A percentile compares a stretch with the other conserved stretches of the same genome.
These are phyloP conservation scores for Nakaseomyces delphensis DNA, from an alignment of 1,139 yeast species.

Conservation along the genomic window DNA sequence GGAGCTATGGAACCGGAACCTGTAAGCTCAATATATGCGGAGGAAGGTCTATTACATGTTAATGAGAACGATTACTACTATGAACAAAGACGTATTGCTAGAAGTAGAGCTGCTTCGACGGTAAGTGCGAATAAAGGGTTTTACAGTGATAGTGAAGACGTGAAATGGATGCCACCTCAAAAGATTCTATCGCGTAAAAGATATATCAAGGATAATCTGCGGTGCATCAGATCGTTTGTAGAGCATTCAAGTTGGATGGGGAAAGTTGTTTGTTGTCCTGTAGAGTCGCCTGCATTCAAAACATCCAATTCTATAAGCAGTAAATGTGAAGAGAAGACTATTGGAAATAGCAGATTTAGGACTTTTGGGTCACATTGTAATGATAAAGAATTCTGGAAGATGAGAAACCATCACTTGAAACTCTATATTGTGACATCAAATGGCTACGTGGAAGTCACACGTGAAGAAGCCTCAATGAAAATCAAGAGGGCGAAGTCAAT, in stretches of 20 bases:
- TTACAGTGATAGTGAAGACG: conserved; percentile 26
- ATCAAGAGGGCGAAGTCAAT: background rate
- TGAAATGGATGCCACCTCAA: conserved; percentile 45
- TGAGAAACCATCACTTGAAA: conserved; percentile 11
- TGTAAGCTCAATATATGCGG: conserved; percentile 6
- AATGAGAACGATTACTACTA: conserved; percentile 35
- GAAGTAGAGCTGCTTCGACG: conserved; percentile 20
- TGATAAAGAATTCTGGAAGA: conserved; percentile 10
- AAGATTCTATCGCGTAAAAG: conserved; percentile 38
- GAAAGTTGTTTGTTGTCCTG: conserved; percentile 40
- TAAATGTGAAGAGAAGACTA: conserved; percentile 7
- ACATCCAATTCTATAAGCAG: conserved; percentile 18
- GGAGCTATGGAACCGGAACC: conserved; percentile 4
- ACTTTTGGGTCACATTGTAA: background rate
- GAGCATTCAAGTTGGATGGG: conserved; percentile 50
- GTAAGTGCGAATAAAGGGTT: conserved; percentile 19
- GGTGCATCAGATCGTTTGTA: conserved; percentile 49
- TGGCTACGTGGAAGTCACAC: conserved; percentile 6
- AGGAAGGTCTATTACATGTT: conserved; percentile 27
- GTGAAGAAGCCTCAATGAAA: background rate
- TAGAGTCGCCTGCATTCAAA: conserved; percentile 26
- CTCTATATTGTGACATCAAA: background rate
- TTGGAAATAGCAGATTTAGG: conserved; percentile 8
- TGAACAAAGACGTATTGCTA: conserved; percentile 13
- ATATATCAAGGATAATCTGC: conserved; percentile 44